These are phyloP conservation scores for Urochloa ruziziensis DNA, from an alignment of 176 grass and related monocot species.

Conservation along the genomic window DNA sequence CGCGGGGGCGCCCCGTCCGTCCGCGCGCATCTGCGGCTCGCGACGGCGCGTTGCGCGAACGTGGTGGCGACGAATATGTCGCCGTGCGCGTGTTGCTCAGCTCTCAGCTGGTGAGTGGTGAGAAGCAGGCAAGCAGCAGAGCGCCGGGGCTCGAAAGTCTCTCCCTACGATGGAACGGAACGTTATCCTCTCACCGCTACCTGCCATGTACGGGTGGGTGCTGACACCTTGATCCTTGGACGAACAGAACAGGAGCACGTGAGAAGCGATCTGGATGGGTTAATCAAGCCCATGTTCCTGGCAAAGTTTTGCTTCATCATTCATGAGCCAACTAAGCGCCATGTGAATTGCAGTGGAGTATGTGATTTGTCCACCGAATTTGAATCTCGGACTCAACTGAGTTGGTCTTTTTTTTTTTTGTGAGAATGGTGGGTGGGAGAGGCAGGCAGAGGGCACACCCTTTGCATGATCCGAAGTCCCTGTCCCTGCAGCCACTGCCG, in stretches of 20 bases:
- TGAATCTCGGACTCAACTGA: no score
- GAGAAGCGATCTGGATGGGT: not conserved
- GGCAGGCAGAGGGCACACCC: no score
- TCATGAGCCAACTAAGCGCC: no score
- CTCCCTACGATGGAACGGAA: not conserved
- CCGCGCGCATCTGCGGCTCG: not conserved
- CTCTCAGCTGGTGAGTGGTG: not conserved
- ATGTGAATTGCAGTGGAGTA: no score
- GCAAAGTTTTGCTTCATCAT: not conserved
- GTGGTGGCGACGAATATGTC: not conserved
- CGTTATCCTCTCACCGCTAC: not conserved
- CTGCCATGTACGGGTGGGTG: not conserved
- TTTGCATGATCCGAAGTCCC: no score
- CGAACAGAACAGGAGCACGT: not conserved
- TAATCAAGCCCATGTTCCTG: not conserved
- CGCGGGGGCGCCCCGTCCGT: not conserved
- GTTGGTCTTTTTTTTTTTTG: no score
- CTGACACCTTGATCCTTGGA: not conserved
- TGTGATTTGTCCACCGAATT: no score
- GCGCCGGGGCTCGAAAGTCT: not conserved
- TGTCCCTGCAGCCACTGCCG: no score
- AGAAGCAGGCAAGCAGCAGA: no score
- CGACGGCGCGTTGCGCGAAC: not conserved
- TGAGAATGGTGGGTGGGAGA: no score
- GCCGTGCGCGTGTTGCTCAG: not conserved